Conservation (phyloP, 441 rosid genomes). For the Populus trichocarpa region DNA sequence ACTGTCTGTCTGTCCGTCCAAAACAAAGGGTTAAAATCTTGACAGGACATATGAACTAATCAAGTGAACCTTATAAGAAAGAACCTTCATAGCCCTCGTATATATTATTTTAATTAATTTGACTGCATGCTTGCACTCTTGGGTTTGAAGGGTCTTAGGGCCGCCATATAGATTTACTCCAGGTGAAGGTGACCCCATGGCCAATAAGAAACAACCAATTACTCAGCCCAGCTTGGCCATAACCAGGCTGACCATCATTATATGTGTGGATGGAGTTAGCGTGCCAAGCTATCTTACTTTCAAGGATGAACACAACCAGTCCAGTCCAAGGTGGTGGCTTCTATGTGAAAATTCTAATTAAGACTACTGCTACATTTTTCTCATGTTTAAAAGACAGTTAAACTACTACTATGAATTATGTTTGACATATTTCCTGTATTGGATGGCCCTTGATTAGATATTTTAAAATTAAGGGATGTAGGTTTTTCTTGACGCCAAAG, state of each 20-base stretch:
- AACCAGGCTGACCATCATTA: not conserved
- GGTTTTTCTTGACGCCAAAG: too few relatives aligned
- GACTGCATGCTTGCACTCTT: not conserved
- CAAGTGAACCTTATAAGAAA: not conserved
- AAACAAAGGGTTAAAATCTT: not conserved
- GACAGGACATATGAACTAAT: not conserved
- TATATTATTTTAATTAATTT: too few relatives aligned
- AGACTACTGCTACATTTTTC: not conserved
- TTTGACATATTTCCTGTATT: too few relatives aligned
- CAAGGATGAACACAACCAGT: not conserved
- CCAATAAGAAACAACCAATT: not conserved
- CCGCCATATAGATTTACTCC: not conserved
- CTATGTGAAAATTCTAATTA: not conserved
- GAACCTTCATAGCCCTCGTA: not conserved
- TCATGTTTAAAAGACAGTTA: too few relatives aligned
- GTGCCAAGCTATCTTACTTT: conserved; percentile 2
- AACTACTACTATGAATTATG: too few relatives aligned
- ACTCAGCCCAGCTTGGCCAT: not conserved
- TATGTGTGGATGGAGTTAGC: not conserved
- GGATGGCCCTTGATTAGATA: not conserved
- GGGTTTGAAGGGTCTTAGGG: not conserved
- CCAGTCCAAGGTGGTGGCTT: conserved; percentile 35
- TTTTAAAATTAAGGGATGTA: not conserved
- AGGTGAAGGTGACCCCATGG: not conserved
- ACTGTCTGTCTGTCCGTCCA: not conserved